phyloP scores from a whole-genome alignment of 2,329 filamentous ascomycete species.

The Verticillium tricorpus region DNA sequence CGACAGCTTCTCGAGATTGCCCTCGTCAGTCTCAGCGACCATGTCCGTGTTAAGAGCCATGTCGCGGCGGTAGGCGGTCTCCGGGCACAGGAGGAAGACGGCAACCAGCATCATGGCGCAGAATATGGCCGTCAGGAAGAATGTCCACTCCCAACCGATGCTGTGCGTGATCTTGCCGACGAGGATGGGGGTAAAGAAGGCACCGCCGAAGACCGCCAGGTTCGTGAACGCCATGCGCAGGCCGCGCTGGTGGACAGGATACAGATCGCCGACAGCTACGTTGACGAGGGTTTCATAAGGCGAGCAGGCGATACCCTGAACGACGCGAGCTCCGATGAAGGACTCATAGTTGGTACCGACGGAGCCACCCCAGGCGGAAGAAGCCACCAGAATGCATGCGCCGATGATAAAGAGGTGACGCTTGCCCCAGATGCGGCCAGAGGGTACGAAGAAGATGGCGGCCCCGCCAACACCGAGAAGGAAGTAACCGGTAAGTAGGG shows the following conservation, averaged over 20 bases:
- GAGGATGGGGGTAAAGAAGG: conserved; percentile 74
- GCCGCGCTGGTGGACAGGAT: conserved; percentile 81
- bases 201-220: conserved; percentile 51
- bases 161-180: conserved; percentile 78
- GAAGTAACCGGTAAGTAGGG: conserved; percentile 82
- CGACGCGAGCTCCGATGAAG: conserved; percentile 71
- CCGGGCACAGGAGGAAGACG: conserved; percentile 75
- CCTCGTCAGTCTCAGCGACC: conserved; percentile 24
- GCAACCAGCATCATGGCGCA: conserved; percentile 63
- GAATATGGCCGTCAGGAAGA: conserved; percentile 86
- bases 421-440: conserved; percentile 87
- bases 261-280: conserved; percentile 82
- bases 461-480: conserved; percentile 77
- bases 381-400: conserved; percentile 66
- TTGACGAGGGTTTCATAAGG: conserved; percentile 91
- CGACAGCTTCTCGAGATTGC: neutral
- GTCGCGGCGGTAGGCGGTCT: conserved; percentile 69
- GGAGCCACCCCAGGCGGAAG: conserved; percentile 74
- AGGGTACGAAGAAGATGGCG: conserved; percentile 81
- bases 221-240: conserved; percentile 79
- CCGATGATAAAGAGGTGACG: conserved; percentile 82
- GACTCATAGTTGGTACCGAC: conserved; percentile 64
- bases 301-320: conserved; percentile 82
- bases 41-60: conserved; percentile 66
- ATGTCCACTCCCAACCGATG: conserved; percentile 82